phyloP scores from a whole-genome alignment of 768 basidiomycete genomes.

The Pluteus cervinus region DNA sequence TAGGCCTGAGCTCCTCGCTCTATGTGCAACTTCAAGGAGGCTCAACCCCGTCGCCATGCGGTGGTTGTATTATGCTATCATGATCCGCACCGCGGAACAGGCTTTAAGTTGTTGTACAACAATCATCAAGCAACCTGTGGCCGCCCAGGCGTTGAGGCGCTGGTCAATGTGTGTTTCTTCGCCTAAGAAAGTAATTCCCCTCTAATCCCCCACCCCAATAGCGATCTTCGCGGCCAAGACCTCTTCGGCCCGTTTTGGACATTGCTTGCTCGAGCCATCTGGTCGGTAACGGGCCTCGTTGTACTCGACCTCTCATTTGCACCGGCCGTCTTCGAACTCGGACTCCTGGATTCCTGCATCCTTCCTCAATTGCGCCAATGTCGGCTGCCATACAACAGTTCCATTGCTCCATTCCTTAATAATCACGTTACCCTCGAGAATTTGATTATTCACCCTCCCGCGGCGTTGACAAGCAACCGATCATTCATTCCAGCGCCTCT shows the following conservation, averaged over 20 bases:
- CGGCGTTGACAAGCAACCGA: neutral
- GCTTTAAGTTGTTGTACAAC: constrained; percentile 7
- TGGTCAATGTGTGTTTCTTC: constrained; percentile 6
- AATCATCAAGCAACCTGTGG: neutral
- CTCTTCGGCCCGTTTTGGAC: constrained; percentile 9
- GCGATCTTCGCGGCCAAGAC: constrained; percentile 2
- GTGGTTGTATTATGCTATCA: constrained; percentile 10
- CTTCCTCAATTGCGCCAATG: constrained; percentile 8
- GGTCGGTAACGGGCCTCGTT: constrained; percentile 4
- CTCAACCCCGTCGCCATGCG: constrained; percentile 9
- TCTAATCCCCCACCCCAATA: neutral
- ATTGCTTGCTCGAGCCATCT: constrained; percentile 8
- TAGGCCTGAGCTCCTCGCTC: constrained; percentile 7
- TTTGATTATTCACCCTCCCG: constrained; percentile 9
- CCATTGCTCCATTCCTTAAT: constrained; percentile 7
- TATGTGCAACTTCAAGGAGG: constrained; percentile 10
- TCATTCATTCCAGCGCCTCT: neutral
- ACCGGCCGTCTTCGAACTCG: constrained; percentile 5
- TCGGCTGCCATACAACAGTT: constrained; percentile 8
- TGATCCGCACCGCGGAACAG: constrained; percentile 2
- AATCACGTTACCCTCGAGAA: constrained; percentile 4
- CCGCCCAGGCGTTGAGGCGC: constrained; percentile 6
- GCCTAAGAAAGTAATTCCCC: neutral
- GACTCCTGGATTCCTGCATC: constrained; percentile 2
- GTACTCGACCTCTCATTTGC: constrained; percentile 8